Conservation (phyloP, 495 filamentous ascomycete species). For the Penicillium mononematosum region DNA sequence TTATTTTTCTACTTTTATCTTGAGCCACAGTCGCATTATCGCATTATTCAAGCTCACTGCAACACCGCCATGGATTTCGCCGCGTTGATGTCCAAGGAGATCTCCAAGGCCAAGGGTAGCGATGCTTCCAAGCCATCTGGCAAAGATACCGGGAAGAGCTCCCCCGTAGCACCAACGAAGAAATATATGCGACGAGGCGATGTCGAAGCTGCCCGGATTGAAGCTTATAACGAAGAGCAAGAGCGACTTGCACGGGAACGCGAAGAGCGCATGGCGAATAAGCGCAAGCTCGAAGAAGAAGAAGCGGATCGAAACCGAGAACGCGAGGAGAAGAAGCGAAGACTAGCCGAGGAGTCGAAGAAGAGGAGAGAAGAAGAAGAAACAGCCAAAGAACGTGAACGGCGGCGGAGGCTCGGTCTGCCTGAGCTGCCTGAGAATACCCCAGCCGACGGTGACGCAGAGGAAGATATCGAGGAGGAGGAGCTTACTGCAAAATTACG, state of each 20-base stretch:
- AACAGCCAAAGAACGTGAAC: conserved; percentile 50
- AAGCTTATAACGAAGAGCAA: conserved; percentile 80
- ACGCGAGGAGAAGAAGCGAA: conserved; percentile 75
- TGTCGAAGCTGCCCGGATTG: conserved; percentile 75
- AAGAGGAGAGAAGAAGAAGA: conserved; percentile 69
- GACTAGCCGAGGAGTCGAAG: conserved; percentile 77
- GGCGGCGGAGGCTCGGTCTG: conserved; percentile 61
- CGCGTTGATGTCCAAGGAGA: conserved; percentile 83
- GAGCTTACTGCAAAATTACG: conserved; percentile 67
- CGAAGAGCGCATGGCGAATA: conserved; percentile 63
- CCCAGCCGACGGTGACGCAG: conserved; percentile 40
- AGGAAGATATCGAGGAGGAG: conserved; percentile 70
- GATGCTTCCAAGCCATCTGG: conserved; percentile 30
- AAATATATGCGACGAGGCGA: conserved; percentile 90
- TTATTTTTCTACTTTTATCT: not conserved
- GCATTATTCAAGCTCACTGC: not conserved
- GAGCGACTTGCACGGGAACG: conserved; percentile 64
- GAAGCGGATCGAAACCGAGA: conserved; percentile 63
- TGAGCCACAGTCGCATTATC: not conserved
- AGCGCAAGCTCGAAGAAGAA: conserved; percentile 90
- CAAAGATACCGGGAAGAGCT: conserved; percentile 21
- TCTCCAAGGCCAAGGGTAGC: conserved; percentile 68
- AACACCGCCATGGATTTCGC: conserved; percentile 84
- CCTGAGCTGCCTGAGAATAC: conserved; percentile 62
- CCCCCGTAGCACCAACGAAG: conserved; percentile 47